These are phyloP conservation scores for Candida ponderosae DNA, from an alignment of 805 yeast genomes.

Conservation along the genomic window DNA sequence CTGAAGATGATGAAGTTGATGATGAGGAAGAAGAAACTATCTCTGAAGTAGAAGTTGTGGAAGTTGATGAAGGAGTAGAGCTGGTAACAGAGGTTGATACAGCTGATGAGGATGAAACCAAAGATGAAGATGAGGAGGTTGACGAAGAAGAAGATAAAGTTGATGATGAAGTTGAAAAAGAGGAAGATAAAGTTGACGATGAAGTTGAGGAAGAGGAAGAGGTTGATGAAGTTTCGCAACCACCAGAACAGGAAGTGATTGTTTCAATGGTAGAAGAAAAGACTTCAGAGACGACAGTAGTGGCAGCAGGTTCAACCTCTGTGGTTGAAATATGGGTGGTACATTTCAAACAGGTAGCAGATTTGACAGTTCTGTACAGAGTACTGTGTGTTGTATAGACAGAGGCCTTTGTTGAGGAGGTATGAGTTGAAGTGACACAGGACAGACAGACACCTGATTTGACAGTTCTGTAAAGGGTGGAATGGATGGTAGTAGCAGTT, in stretches of 20 bases:
- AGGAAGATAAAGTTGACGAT: constrained; percentile 8
- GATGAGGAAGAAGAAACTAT: too few relatives aligned
- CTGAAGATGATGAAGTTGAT: too few relatives aligned
- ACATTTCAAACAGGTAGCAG: not conserved
- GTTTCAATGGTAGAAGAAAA: not conserved
- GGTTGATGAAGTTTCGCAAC: not conserved
- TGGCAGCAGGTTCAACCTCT: too few relatives aligned
- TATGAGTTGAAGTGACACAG: not conserved
- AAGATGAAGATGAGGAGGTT: constrained; percentile 1
- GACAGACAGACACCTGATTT: not conserved
- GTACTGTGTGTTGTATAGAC: not conserved
- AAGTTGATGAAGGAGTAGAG: constrained; percentile 7
- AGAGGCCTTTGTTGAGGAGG: too few relatives aligned
- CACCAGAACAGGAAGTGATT: not conserved
- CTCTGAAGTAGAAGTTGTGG: too few relatives aligned
- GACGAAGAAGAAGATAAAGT: constrained; percentile 4
- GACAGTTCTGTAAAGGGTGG: not conserved
- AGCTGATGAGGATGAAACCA: too few relatives aligned
- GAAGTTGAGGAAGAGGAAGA: constrained; percentile 1
- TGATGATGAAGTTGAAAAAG: constrained; percentile 11
- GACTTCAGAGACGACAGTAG: too few relatives aligned
- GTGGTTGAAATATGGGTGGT: not conserved
- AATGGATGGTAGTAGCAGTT: too few relatives aligned
- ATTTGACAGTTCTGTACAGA: not conserved
- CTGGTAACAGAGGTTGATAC: too few relatives aligned